These are phyloP conservation scores for Lodderomyces parapsilosis DNA, from an alignment of 1,139 yeast genomes.

Conservation along the genomic window DNA sequence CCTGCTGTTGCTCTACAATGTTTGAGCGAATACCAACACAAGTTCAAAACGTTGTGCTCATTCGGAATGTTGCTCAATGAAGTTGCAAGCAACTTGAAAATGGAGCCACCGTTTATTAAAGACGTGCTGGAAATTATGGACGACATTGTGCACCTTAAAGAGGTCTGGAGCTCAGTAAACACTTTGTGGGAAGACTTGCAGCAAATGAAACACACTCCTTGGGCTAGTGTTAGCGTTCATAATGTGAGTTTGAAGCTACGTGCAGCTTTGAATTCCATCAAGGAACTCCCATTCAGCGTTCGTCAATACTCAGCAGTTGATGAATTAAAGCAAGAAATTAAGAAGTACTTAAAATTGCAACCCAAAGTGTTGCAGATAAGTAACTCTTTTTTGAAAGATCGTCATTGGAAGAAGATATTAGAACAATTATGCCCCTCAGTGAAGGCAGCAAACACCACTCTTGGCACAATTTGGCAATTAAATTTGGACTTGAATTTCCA, in stretches of 20 bases:
- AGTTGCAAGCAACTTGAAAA: conserved; percentile 43
- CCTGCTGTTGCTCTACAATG: conserved; percentile 53
- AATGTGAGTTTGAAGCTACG: conserved; percentile 53
- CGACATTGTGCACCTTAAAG: conserved; percentile 58
- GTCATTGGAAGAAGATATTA: conserved; percentile 71
- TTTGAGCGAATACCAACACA: conserved; percentile 42
- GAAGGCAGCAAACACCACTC: conserved; percentile 28
- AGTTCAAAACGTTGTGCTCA: conserved; percentile 20
- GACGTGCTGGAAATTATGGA: conserved; percentile 33
- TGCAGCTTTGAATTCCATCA: conserved; percentile 44
- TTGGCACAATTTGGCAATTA: conserved; percentile 66
- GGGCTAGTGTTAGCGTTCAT: conserved; percentile 53
- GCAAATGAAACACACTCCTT: conserved; percentile 41
- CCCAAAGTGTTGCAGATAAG: conserved; percentile 50
- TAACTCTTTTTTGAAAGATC: conserved; percentile 55
- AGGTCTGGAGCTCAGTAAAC: conserved; percentile 68
- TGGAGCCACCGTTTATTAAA: conserved; percentile 31
- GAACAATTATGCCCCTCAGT: conserved; percentile 22
- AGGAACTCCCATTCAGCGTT: conserved; percentile 56
- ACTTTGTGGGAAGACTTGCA: conserved; percentile 53
- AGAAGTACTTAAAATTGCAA: conserved; percentile 37
- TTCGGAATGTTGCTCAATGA: conserved; percentile 26
- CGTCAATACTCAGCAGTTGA: conserved; percentile 73
- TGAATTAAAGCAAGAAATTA: conserved; percentile 49
- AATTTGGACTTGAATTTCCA: conserved; percentile 57